Evolutionary conservation across 1,284 basidiomycete genomes (phyloP).

Genomic region (Veloporphyrellus conicus): DNA sequence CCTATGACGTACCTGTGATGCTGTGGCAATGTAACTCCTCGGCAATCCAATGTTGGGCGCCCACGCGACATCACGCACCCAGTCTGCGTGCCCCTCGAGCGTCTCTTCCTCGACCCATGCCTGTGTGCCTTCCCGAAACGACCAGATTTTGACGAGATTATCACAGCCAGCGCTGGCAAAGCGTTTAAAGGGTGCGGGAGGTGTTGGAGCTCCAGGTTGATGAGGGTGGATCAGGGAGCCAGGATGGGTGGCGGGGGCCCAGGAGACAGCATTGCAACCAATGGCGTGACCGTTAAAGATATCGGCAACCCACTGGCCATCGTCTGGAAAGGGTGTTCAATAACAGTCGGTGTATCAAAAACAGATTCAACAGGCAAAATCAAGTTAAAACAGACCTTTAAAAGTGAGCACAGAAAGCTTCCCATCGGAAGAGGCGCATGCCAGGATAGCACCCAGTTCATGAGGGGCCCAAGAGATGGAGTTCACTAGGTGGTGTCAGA

Average conservation of each 20-base stretch:
- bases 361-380: background rate
- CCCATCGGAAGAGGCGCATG: conserved; percentile 97
- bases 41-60: conserved; percentile 95
- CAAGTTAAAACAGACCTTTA: conserved; percentile 60
- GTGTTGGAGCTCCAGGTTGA: conserved; percentile 38
- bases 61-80: conserved; percentile 98
- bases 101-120: conserved; percentile 89
- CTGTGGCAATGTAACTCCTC: conserved; percentile 91
- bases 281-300: conserved; percentile 96
- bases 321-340: conserved; percentile 53
- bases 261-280: conserved; percentile 95
- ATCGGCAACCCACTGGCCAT: conserved; percentile 93
- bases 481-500: conserved; percentile 61
- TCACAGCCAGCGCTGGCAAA: conserved; percentile 97
- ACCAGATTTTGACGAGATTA: conserved; percentile 95
- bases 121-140: conserved; percentile 70
- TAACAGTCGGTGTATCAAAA: background rate
- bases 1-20: conserved; percentile 68
- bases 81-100: conserved; percentile 89
- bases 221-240: conserved; percentile 75
- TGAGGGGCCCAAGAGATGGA: conserved; percentile 98
- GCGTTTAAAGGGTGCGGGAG: conserved; percentile 62
- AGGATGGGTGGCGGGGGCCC: conserved; percentile 90
- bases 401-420: conserved; percentile 96
- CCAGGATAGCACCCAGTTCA: conserved; percentile 93